Percentiles rank a stretch among this genome's conserved stretches.
Evolutionary conservation across 78 protist species (phyloP).

Genomic region (Dictyostelium capitatum): DNA sequence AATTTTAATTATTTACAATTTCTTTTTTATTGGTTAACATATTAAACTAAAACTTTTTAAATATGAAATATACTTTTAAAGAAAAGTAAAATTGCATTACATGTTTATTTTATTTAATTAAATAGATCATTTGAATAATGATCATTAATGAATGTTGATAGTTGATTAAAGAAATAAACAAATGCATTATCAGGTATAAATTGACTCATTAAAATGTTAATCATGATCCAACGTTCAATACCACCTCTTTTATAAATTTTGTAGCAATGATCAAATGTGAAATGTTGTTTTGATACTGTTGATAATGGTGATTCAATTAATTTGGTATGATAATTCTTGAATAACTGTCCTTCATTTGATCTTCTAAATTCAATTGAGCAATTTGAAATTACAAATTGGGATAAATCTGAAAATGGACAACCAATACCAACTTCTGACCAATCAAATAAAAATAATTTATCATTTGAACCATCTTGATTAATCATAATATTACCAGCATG

Average conservation of each 20-base stretch:
- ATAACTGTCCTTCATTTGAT: background rate
- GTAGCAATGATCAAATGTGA: constrained; percentile 15
- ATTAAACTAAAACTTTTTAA: too few relatives aligned
- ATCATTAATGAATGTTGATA: constrained; percentile 16
- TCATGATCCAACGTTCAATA: constrained; percentile 18
- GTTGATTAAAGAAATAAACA: constrained; percentile 4
- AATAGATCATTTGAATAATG: constrained; percentile 21
- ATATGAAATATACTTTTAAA: too few relatives aligned
- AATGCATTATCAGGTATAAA: background rate
- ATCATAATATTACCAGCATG: constrained; percentile 43
- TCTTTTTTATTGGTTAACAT: too few relatives aligned
- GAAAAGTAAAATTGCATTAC: too few relatives aligned
- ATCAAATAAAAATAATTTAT: constrained; percentile 14
- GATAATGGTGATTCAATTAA: background rate
- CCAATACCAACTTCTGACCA: constrained; percentile 12
- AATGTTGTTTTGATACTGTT: background rate
- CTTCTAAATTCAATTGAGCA: constrained; percentile 13
- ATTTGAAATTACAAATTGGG: constrained; percentile 25
- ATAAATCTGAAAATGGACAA: constrained; percentile 20
- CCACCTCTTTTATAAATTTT: constrained; percentile 28
- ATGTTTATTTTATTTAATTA: constrained; percentile 10
- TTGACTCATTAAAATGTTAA: background rate
- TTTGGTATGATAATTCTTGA: background rate
- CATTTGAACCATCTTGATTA: background rate
- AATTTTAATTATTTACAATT: too few relatives aligned